phyloP scores from a whole-genome alignment of 108 stramenopile species.

The Aurantiochytrium sp. region DNA sequence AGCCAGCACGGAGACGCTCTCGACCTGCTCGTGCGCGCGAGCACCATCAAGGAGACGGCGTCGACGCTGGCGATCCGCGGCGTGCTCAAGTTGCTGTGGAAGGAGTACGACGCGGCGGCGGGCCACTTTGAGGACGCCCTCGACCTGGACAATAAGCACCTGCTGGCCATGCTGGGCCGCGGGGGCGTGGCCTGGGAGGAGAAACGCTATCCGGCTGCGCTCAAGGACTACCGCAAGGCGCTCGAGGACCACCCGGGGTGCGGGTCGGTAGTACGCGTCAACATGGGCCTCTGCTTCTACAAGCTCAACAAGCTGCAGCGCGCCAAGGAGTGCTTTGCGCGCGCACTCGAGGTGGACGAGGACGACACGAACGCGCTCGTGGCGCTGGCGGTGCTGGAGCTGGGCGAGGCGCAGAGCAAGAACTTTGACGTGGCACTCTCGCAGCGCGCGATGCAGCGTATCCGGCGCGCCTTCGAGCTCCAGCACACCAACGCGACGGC shows the following conservation, averaged over 20 bases:
- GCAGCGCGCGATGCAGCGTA: slow-evolving; percentile 23
- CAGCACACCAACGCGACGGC: slow-evolving; percentile 10
- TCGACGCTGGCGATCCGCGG: background rate
- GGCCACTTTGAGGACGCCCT: slow-evolving; percentile 1
- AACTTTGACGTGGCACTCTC: background rate
- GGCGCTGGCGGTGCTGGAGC: slow-evolving; percentile 23
- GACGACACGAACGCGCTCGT: slow-evolving; percentile 7
- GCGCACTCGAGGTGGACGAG: slow-evolving; percentile 16
- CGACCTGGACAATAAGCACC: background rate
- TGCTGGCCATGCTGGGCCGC: slow-evolving; percentile 6
- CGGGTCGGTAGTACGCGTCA: background rate
- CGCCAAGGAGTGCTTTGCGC: background rate
- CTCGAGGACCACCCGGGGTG: slow-evolving; percentile 8
- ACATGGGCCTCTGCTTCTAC: slow-evolving; percentile 5
- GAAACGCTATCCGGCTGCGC: background rate
- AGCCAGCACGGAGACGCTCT: background rate
- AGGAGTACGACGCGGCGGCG: background rate
- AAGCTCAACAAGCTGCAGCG: background rate
- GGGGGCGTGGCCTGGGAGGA: background rate
- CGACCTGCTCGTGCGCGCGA: background rate
- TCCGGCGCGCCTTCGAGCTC: background rate
- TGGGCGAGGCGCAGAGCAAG: slow-evolving; percentile 6
- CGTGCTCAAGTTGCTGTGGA: background rate
- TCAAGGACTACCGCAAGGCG: background rate
- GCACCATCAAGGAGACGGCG: background rate